Evolutionary conservation across 192 early-diverging fungal species (phyloP), one percentile per base, ranked within the genome.

Genomic region (Umbelopsis sp.): DNA sequence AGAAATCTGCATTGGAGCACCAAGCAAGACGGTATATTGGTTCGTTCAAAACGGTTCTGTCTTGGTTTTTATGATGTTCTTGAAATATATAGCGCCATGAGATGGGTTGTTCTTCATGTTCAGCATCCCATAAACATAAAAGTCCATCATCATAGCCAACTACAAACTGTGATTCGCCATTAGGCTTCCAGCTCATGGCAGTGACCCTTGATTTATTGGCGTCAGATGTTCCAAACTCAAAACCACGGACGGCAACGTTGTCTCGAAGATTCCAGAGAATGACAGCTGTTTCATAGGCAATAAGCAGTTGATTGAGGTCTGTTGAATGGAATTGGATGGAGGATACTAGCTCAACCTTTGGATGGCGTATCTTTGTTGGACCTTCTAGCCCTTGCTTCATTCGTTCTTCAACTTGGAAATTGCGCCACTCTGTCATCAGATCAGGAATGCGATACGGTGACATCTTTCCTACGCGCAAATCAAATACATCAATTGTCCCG

Each of bases 241-340:
- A 86, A 1, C 53, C 66, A 1, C 71, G 71, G 22, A 74, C 68
- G 0, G 81, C 71, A 4, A 72, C 14, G 22, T 82, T 81, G 20
- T 83, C 78, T 21, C 78, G 73, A 26, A 87, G 56, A 36, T 83
- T 81, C 86, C 85, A 90, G 14, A 90, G 74, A 21, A 81, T 71
- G 1, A 85, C 73, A 1, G 77, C 81, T 0, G 80, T 70, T 31
- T 79, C 72, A 49, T 88, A 88, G 5, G 77, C 88, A 41, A 90
- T 81, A 17, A 90, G 66, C 14, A 90, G 70, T 16, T 80, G 75
- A 38, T 86, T 84, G 44, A 79, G 52, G 45, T 88, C 86, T 1
- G 52, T 78, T 6, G 88, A 85, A 62, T 84, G 84, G 3, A 78
- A 67, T 17, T 87, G 73, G n/a, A 90, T 45, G 8, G 78, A 75